Evolutionary conservation across 2,329 filamentous ascomycete species (phyloP), one percentile per base, ranked within the genome.

Genomic region (Exophiala aquamarina): DNA sequence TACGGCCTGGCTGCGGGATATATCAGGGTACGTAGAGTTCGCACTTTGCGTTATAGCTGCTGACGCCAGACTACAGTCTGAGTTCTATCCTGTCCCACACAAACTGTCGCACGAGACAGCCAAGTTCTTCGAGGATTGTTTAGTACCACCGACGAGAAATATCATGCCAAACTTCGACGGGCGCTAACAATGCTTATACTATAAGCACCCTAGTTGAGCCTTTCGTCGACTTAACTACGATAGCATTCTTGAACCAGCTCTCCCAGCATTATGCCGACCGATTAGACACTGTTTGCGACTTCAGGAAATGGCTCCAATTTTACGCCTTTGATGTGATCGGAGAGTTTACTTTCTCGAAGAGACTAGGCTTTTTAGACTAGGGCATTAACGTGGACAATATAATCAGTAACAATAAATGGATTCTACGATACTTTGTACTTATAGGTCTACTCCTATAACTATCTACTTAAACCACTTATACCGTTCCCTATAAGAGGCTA

Each of bases 221-320:
- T 0, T 83, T 89, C 23, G 86, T 92, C 28, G 85, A 89, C 63
- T 84, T 82, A 56, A 89, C 85, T 1, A 84, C 84, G 0, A 78
- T 80, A 54, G 70, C 86, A 2, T 91, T 89, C 63, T 75, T 91
- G 10, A 66, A 74, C 19, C 79, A 81, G 62, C 83, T 81, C 0
- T 72, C 78, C 53, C 68, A 71, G 2, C 61, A 82, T 3, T 84
- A 74, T 55, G 74, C 70, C 10, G 78, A 81, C 49, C 52, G 4
- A 3, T 23, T 19, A 14, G 36, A 38, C 3, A 41, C 35, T 8
- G 40, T 47, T 28, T 53, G 50, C n/a, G 58, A 68, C 11, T 66
- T 73, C 4, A 62, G 67, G 18, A 48, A 61, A 13, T 70, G 65
- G 63, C 67, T 73, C 44, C 70, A 63, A 42, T 70, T 64, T 47